Conservation (phyloP, 2,329 filamentous ascomycete genomes). For the Aspergillus unguis region DNA sequence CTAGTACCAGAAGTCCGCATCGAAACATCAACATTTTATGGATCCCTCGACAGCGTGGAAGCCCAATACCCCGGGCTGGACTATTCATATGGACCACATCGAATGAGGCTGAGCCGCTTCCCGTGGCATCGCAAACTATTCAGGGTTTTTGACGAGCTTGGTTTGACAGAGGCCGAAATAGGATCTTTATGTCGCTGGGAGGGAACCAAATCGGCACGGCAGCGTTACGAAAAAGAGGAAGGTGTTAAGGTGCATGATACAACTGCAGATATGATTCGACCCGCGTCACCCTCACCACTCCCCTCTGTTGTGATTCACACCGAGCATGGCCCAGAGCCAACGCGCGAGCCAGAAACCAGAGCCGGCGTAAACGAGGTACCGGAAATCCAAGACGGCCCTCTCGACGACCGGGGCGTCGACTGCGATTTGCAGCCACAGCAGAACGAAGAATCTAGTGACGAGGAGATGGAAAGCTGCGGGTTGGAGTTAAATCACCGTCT, state of each 20-base stretch:
- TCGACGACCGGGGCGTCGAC: slow-evolving; percentile 25
- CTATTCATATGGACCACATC: slow-evolving; percentile 60
- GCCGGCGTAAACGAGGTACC: slow-evolving; percentile 23
- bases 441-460: slow-evolving; percentile 44
- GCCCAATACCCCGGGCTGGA: slow-evolving; percentile 65
- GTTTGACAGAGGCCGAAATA: slow-evolving; percentile 59
- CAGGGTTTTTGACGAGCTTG: slow-evolving; percentile 57
- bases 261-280: slow-evolving; percentile 56
- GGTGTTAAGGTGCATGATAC: slow-evolving; percentile 59
- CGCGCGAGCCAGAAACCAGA: slow-evolving; percentile 22
- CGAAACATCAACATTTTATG: slow-evolving; percentile 63
- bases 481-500: slow-evolving; percentile 52
- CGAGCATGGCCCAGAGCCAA: slow-evolving; percentile 24
- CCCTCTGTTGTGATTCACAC: slow-evolving; percentile 34
- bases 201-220: slow-evolving; percentile 47
- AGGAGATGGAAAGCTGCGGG: slow-evolving; percentile 51
- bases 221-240: slow-evolving; percentile 53
- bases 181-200: slow-evolving; percentile 60
- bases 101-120: slow-evolving; percentile 60
- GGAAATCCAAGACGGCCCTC: slow-evolving; percentile 22
- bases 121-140: slow-evolving; percentile 61
- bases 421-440: slow-evolving; percentile 25
- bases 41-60: slow-evolving; percentile 61
- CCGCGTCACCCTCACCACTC: slow-evolving; percentile 44
- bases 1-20: slow-evolving; percentile 63